Evolutionary conservation across 1,139 yeast species (phyloP).

Genomic region (Hemisphaericaspora subhashii): DNA sequence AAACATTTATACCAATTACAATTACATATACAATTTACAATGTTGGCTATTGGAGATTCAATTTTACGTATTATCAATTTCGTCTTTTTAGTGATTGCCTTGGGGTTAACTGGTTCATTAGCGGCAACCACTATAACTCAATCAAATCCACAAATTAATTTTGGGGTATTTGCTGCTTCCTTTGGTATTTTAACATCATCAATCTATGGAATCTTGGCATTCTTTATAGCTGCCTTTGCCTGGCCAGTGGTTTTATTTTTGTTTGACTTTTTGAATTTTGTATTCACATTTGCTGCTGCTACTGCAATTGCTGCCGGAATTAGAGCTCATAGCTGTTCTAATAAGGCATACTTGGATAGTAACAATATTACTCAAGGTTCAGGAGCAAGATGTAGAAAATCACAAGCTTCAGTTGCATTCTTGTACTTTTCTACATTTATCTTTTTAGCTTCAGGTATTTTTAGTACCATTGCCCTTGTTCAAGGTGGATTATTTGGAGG

Average conservation of each 20-base stretch:
- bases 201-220: conserved; percentile 76
- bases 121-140: conserved; percentile 62
- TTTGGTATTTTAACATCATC: conserved; percentile 81
- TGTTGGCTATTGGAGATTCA: conserved; percentile 73
- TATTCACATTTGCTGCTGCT: conserved; percentile 93
- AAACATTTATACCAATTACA: no score
- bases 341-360: conserved; percentile 57
- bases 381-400: conserved; percentile 85
- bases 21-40: conserved; percentile 16
- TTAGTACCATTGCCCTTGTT: conserved; percentile 58
- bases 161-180: conserved; percentile 81
- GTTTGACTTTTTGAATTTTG: conserved; percentile 83
- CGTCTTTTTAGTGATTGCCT: conserved; percentile 68
- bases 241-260: conserved; percentile 78
- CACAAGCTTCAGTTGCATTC: conserved; percentile 91
- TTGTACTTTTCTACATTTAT: conserved; percentile 81
- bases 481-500: conserved; percentile 78
- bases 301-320: conserved; percentile 91
- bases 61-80: conserved; percentile 74
- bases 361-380: conserved; percentile 78
- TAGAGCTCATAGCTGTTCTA: conserved; percentile 81
- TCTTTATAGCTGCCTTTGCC: conserved; percentile 75
- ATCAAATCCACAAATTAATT: conserved; percentile 81
- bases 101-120: conserved; percentile 84
- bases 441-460: conserved; percentile 65